Percentiles rank a stretch among this genome's conserved stretches.
Conservation (phyloP, 495 filamentous ascomycete species). For the Hyaloscypha bicolor region DNA sequence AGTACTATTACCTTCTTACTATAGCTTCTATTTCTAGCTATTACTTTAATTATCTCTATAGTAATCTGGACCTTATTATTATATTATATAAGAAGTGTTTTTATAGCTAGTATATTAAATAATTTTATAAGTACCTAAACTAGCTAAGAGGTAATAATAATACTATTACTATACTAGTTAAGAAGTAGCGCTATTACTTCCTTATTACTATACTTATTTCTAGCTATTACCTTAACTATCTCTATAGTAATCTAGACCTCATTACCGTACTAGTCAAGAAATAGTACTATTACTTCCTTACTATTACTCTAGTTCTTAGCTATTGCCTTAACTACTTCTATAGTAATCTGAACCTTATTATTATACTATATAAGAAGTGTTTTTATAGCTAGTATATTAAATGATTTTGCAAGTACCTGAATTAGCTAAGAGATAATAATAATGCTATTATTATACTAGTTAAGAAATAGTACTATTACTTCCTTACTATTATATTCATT, state of each 20-base stretch:
- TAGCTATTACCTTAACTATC: background rate
- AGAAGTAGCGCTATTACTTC: conserved; percentile 22
- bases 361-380: conserved; percentile 14
- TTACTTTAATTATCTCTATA: conserved; percentile 5
- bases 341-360: conserved; percentile 15
- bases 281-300: no score
- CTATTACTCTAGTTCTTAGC: conserved; percentile 13
- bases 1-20: no score
- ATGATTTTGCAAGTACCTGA: background rate
- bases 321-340: conserved; percentile 11
- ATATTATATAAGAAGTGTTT: no score
- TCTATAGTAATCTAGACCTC: conserved; percentile 14
- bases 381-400: no score
- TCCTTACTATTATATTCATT: background rate
- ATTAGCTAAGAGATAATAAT: conserved; percentile 7
- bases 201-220: background rate
- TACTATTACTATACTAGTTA: conserved; percentile 13
- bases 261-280: no score
- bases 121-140: no score
- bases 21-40: background rate
- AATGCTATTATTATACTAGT: conserved; percentile 6
- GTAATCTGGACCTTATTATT: no score
- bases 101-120: no score
- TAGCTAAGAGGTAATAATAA: no score
- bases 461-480: conserved; percentile 16